Percentiles rank a stretch among this genome's conserved stretches.
Evolutionary conservation across 768 basidiomycete genomes (phyloP).

Genomic region (Phanerochaete carnosa): DNA sequence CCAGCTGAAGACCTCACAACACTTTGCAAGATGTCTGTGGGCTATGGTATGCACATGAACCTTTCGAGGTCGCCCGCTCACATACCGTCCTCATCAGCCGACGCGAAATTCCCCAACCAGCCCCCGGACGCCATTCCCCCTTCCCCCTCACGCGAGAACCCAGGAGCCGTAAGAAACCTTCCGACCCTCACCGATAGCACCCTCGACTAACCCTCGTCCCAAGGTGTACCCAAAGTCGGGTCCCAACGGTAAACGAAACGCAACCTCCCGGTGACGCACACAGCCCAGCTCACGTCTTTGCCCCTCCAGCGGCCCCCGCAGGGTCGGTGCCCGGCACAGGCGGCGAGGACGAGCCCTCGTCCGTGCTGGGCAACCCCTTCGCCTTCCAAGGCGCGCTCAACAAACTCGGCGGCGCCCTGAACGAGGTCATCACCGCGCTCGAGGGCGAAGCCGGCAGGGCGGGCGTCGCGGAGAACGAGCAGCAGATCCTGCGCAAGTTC

Average conservation of each 20-base stretch:
- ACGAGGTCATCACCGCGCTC: conserved; percentile 40
- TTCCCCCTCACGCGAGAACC: conserved; percentile 44
- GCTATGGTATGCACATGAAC: conserved; percentile 23
- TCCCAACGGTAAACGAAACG: conserved; percentile 32
- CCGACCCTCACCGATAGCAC: background rate
- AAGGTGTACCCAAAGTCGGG: conserved; percentile 49
- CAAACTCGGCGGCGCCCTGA: conserved; percentile 42
- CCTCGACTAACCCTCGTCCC: background rate
- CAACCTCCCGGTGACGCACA: conserved; percentile 17
- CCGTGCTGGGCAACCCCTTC: conserved; percentile 44
- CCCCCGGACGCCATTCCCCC: conserved; percentile 36
- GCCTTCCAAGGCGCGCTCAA: conserved; percentile 40
- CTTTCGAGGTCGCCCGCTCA: background rate
- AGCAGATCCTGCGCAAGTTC: conserved; percentile 37
- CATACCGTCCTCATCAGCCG: conserved; percentile 16
- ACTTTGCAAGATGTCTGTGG: conserved; percentile 20
- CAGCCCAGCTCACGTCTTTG: conserved; percentile 15
- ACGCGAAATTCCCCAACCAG: conserved; percentile 41
- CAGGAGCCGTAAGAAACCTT: conserved; percentile 34
- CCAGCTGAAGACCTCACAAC: conserved; percentile 15
- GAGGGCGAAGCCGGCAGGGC: conserved; percentile 39
- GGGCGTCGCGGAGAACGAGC: conserved; percentile 32
- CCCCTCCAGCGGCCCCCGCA: conserved; percentile 19
- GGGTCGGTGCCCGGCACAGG: conserved; percentile 22
- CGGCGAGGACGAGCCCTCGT: conserved; percentile 15